phyloP scores from a whole-genome alignment of 495 filamentous ascomycete genomes.

The Penicillium arizonense region DNA sequence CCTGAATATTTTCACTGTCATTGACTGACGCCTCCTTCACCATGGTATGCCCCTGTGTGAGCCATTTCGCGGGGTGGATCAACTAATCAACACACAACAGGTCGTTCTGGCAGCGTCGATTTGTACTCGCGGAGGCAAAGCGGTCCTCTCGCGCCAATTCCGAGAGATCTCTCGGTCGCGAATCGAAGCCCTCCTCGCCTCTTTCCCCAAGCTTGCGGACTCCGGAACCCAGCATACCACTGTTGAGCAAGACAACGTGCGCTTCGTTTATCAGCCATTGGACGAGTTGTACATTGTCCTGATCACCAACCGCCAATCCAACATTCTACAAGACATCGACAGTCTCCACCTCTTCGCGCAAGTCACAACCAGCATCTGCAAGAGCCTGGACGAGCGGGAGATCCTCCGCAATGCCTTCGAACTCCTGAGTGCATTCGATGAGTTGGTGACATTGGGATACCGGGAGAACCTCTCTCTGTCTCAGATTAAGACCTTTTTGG shows the following conservation, averaged over 20 bases:
- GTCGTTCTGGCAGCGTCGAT: constrained; percentile 98
- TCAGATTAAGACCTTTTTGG: constrained; percentile 97
- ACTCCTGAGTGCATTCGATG: constrained; percentile 92
- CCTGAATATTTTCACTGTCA: constrained; percentile 9
- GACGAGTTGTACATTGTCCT: constrained; percentile 99
- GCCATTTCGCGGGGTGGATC: constrained; percentile 1
- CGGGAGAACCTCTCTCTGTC: constrained; percentile 89
- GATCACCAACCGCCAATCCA: constrained; percentile 98
- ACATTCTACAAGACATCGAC: constrained; percentile 98
- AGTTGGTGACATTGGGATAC: constrained; percentile 92
- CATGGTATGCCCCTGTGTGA: constrained; percentile 18
- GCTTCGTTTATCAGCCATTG: constrained; percentile 97
- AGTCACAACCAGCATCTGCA: constrained; percentile 94
- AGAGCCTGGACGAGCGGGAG: constrained; percentile 91
- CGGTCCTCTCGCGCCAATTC: constrained; percentile 94
- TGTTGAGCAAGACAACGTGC: constrained; percentile 98
- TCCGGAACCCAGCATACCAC: constrained; percentile 95
- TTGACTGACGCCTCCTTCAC: constrained; percentile 3
- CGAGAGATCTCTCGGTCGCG: constrained; percentile 92
- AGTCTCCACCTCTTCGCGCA: constrained; percentile 96
- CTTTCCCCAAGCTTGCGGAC: constrained; percentile 95
- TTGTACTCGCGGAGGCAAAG: constrained; percentile 96
- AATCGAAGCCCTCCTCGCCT: constrained; percentile 92
- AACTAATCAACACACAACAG: constrained; percentile 50
- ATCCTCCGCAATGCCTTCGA: constrained; percentile 94